Base-by-base conservation (phyloP, 495 filamentous ascomycete genomes). In the Terfezia boudieri region DNA sequence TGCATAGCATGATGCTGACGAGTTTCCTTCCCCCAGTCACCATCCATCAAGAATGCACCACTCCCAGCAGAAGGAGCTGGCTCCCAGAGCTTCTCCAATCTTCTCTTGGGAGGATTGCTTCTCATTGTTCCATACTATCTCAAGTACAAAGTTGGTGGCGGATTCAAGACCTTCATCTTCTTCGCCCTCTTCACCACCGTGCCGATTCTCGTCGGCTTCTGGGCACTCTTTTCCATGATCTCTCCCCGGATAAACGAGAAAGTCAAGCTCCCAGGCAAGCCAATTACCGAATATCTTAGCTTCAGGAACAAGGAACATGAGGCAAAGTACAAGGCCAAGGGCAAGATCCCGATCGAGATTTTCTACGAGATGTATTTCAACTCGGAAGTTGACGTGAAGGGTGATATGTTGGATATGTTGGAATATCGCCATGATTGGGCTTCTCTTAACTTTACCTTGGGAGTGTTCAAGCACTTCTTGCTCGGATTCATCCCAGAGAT, bases 291-390 rank as follows among this genome's bases (percentile, higher is more conserved):
- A 68, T 92, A 92, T 67, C 74, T 93, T 59, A 77, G 76, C 43
- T 93, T 93, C 74, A 82, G 85, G 71, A 82, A 79, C 57, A 73
- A 78, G 56, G 74, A 73, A 53, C 82, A 93, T 67, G 69, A 74
- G 60, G 67, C 72, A 56, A 84, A 78, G 67, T 93, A 84, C 70
- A 70, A 73, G 62, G 86, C 86, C 67, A 72, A 71, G 62, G 84
- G 74, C 71, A 86, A 82, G 69, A 86, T 92, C 57, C 81, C 85
- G 51, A 78, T 90, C 74, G 76, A 84, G 70, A 86, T 82, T 49
- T 92, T 92, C 71, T 76, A 85, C 57, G 83, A 90, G 67, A 87
- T 80, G 81, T 90, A 88, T 72, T 87, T 90, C 64, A 79, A 84
- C 61, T 81, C 82, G 53, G 75, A 84, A 51, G 85, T 88, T 56